Conservation (phyloP, 2,329 filamentous ascomycete genomes). For the Paradendryphiella salina region DNA sequence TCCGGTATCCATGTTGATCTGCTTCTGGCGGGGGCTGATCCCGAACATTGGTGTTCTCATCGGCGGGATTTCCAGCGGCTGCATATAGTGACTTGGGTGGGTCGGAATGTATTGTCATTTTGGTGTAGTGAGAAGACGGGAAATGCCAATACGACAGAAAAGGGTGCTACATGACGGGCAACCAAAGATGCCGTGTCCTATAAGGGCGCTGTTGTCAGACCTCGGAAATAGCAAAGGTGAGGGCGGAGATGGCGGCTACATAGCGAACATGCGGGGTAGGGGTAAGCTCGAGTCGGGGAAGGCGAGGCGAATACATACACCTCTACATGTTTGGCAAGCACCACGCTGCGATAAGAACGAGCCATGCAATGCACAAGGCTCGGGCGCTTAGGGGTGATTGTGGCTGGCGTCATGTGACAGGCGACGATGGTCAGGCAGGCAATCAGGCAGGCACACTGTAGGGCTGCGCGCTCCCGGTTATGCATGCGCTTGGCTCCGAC, state of each 20-base stretch:
- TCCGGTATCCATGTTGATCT: conserved; percentile 49
- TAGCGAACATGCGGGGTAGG: conserved; percentile 19
- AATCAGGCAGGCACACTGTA: conserved; percentile 4
- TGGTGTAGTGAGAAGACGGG: not conserved
- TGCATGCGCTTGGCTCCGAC: not conserved
- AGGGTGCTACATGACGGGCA: not conserved
- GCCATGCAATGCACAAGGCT: not conserved
- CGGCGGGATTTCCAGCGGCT: conserved; percentile 25
- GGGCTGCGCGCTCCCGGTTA: not conserved
- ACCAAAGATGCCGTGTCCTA: conserved; percentile 2
- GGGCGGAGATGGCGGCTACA: conserved; percentile 11
- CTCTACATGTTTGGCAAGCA: too few species aligned
- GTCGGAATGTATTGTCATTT: conserved; percentile 29
- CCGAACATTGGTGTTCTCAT: conserved; percentile 32
- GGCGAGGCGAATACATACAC: too few species aligned
- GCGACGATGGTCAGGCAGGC: not conserved
- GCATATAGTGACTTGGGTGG: conserved; percentile 21
- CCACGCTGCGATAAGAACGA: not conserved
- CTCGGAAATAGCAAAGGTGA: conserved; percentile 14
- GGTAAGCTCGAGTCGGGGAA: conserved; percentile 10
- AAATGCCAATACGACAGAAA: not conserved
- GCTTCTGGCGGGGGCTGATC: conserved; percentile 41
- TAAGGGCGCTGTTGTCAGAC: conserved; percentile 10
- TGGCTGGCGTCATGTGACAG: not conserved
- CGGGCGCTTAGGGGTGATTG: not conserved